A percentile compares a stretch with the other conserved stretches of the same genome.
Conservation (phyloP, 164 flowering plant species). For the Akebia trifoliata region DNA sequence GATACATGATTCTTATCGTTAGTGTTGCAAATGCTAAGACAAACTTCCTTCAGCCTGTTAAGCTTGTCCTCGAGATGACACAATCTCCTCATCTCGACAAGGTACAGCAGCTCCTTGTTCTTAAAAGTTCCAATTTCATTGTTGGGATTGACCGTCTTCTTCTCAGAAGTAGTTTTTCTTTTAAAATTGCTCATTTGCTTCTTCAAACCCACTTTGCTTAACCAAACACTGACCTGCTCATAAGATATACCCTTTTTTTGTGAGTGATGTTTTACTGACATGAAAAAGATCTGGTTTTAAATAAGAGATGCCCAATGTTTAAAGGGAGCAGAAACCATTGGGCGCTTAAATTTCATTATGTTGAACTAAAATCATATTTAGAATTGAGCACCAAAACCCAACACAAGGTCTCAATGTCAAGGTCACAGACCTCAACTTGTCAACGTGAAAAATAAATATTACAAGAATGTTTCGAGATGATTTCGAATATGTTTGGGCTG, state of each 20-base stretch:
- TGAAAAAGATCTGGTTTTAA: slow-evolving; percentile 9
- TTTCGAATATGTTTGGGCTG: background rate
- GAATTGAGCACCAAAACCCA: background rate
- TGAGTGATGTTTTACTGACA: slow-evolving; percentile 2
- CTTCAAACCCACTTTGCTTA: slow-evolving; percentile 48
- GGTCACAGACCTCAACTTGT: background rate
- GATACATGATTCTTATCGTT: slow-evolving; percentile 19
- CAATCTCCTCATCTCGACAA: slow-evolving; percentile 67
- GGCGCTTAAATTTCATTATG: background rate
- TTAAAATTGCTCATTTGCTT: slow-evolving; percentile 21
- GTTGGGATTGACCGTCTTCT: slow-evolving; percentile 17
- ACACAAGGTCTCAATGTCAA: background rate
- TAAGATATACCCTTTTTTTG: slow-evolving; percentile 12
- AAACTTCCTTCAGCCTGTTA: slow-evolving; percentile 36
- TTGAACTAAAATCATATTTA: background rate
- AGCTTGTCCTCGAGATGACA: slow-evolving; percentile 42
- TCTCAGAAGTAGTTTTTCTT: slow-evolving; percentile 14
- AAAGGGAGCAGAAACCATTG: background rate
- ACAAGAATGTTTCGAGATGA: background rate
- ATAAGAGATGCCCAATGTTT: slow-evolving; percentile 6
- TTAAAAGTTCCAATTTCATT: slow-evolving; percentile 7
- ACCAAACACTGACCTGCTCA: slow-evolving; percentile 30
- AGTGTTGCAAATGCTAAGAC: slow-evolving; percentile 24
- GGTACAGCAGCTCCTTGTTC: slow-evolving; percentile 28
- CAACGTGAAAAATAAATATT: background rate